phyloP scores from a whole-genome alignment of 1,284 basidiomycete genomes.

The Pholiota adiposa region DNA sequence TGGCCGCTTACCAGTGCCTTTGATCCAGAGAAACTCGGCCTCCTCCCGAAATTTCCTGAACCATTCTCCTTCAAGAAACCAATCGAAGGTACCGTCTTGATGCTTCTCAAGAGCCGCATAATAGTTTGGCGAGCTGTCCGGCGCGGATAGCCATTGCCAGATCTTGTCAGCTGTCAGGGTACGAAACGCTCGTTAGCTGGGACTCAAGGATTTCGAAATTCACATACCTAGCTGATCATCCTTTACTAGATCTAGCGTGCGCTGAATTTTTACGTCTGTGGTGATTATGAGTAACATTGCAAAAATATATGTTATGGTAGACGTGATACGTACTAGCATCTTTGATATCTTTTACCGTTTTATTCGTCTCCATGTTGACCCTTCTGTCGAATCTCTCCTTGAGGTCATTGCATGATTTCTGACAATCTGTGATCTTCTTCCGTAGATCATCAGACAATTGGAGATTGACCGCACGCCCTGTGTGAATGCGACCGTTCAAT shows the following conservation, averaged over 20 bases:
- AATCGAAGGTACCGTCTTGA: constrained; percentile 7
- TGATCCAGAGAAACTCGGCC: constrained; percentile 1
- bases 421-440: not conserved
- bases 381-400: not conserved
- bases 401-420: not conserved
- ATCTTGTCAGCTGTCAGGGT: not conserved
- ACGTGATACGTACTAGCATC: not conserved
- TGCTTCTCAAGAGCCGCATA: constrained; percentile 8
- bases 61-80: constrained; percentile 5
- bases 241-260: not conserved
- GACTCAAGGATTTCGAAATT: not conserved
- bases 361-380: not conserved
- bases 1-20: not conserved
- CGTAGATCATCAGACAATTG: not conserved
- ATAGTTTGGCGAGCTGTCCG: constrained; percentile 8
- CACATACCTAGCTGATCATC: not conserved
- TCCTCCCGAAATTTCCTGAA: not conserved
- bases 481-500: not conserved
- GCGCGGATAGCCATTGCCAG: constrained; percentile 5
- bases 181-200: not conserved
- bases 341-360: not conserved
- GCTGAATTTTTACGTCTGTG: not conserved
- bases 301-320: not conserved
- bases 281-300: not conserved
- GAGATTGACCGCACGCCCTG: not conserved